These are phyloP conservation scores for Plasmopara muralis DNA, from an alignment of 352 stramenopile genomes.

Conservation along the genomic window DNA sequence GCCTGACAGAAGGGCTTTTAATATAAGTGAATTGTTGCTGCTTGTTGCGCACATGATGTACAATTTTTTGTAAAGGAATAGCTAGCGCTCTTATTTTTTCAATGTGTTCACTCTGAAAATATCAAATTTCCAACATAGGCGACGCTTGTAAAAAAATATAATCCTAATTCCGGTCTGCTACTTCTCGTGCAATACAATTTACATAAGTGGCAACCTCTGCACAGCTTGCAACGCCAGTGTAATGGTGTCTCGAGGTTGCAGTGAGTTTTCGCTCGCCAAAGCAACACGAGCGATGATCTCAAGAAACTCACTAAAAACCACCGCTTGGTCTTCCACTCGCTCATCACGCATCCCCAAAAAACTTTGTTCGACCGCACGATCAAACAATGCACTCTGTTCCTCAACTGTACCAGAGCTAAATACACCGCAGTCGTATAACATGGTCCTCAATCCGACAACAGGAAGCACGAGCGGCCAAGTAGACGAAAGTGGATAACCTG, in stretches of 20 bases:
- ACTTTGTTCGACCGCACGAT: conserved; percentile 51
- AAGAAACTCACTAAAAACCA: conserved; percentile 74
- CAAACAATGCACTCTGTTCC: conserved; percentile 52
- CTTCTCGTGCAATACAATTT: conserved; percentile 5
- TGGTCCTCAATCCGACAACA: conserved; percentile 36
- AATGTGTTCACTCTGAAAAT: no score
- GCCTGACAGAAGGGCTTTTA: conserved; percentile 17
- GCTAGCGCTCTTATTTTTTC: conserved; percentile 8
- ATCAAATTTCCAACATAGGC: no score
- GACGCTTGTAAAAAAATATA: no score
- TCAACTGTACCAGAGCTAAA: conserved; percentile 59
- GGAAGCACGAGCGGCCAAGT: conserved; percentile 51
- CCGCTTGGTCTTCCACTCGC: conserved; percentile 20
- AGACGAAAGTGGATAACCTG: conserved; percentile 11
- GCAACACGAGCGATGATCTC: conserved; percentile 63
- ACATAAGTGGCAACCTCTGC: conserved; percentile 38
- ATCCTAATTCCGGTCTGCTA: no score
- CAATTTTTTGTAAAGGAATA: no score
- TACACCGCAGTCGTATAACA: conserved; percentile 75
- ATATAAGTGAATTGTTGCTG: neutral
- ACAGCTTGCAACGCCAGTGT: conserved; percentile 73
- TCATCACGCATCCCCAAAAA: conserved; percentile 46
- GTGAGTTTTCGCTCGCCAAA: conserved; percentile 44
- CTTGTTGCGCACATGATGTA: no score
- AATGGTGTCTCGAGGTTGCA: conserved; percentile 60